These are phyloP conservation scores for Sophora flavescens DNA, from an alignment of 306 rosid genomes.

Conservation along the genomic window DNA sequence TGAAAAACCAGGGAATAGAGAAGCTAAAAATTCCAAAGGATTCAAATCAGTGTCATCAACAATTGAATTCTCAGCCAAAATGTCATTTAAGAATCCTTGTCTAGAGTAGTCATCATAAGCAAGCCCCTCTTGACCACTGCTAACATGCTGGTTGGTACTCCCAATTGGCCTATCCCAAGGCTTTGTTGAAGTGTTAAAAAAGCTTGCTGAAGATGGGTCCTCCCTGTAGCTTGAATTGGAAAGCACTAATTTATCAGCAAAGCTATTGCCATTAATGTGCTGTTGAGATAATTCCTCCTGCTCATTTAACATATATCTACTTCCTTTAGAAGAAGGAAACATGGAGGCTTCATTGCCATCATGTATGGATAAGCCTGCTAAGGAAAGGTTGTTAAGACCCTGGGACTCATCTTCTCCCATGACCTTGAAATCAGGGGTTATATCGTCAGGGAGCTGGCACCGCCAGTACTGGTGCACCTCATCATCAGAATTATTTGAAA, in stretches of 20 bases:
- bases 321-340: constrained; percentile 59
- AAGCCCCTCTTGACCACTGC: constrained; percentile 58
- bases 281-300: constrained; percentile 54
- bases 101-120: constrained; percentile 63
- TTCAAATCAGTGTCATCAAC: constrained; percentile 63
- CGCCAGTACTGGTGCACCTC: constrained; percentile 85
- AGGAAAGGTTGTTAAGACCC: constrained; percentile 62
- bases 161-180: constrained; percentile 77
- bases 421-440: constrained; percentile 85
- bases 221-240: constrained; percentile 62
- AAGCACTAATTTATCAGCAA: constrained; percentile 60
- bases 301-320: constrained; percentile 60
- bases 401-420: constrained; percentile 75
- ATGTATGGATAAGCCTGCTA: constrained; percentile 67
- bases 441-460: constrained; percentile 85
- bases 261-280: constrained; percentile 53
- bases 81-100: constrained; percentile 64
- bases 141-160: constrained; percentile 57
- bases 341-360: constrained; percentile 59
- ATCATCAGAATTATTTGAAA: constrained; percentile 77
- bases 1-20: constrained; percentile 83
- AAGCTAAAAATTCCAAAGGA: constrained; percentile 73
- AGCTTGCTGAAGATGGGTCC: constrained; percentile 61
- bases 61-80: constrained; percentile 61
- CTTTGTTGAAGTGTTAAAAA: constrained; percentile 54